A percentile compares a stretch with the other conserved stretches of the same genome.
Evolutionary conservation across 345 rosid species (phyloP).

Genomic region (Rhizophora mangle): DNA sequence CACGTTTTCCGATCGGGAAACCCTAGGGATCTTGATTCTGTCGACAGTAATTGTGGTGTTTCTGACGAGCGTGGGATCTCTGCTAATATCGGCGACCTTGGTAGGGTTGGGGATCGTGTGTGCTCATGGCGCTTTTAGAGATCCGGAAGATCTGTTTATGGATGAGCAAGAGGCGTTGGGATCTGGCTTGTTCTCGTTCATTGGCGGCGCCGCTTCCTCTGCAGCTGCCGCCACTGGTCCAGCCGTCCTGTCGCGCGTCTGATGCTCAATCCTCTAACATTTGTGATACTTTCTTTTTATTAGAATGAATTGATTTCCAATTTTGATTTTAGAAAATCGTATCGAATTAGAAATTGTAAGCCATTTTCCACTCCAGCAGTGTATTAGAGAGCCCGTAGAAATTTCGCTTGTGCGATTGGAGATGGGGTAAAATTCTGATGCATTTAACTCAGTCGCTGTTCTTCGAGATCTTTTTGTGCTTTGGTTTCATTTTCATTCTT

Average conservation of each 20-base stretch:
- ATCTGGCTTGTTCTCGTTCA: slow-evolving; percentile 35
- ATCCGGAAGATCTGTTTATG: slow-evolving; percentile 50
- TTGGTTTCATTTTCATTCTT: too few species aligned
- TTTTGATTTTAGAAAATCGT: too few species aligned
- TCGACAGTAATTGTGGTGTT: slow-evolving; percentile 45
- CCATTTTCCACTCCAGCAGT: too few species aligned
- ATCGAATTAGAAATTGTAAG: too few species aligned
- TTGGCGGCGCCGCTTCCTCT: slow-evolving; percentile 34
- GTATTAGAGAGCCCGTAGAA: too few species aligned
- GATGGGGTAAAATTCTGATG: too few species aligned
- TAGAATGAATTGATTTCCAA: too few species aligned
- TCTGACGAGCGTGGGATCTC: slow-evolving; percentile 50
- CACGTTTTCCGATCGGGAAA: slow-evolving; percentile 43
- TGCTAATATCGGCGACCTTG: slow-evolving; percentile 36
- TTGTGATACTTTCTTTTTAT: too few species aligned
- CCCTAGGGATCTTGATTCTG: slow-evolving; percentile 34
- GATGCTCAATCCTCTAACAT: neutral
- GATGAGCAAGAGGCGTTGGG: slow-evolving; percentile 45
- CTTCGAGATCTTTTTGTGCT: too few species aligned
- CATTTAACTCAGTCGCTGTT: too few species aligned
- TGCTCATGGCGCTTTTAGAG: slow-evolving; percentile 28
- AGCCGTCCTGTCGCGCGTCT: slow-evolving; percentile 32
- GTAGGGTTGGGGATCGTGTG: slow-evolving; percentile 42
- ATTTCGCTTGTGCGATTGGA: too few species aligned
- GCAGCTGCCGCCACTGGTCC: slow-evolving; percentile 33